These are phyloP conservation scores for Picochlorum sp. DNA, from an alignment of 139 green algal species.

Conservation along the genomic window DNA sequence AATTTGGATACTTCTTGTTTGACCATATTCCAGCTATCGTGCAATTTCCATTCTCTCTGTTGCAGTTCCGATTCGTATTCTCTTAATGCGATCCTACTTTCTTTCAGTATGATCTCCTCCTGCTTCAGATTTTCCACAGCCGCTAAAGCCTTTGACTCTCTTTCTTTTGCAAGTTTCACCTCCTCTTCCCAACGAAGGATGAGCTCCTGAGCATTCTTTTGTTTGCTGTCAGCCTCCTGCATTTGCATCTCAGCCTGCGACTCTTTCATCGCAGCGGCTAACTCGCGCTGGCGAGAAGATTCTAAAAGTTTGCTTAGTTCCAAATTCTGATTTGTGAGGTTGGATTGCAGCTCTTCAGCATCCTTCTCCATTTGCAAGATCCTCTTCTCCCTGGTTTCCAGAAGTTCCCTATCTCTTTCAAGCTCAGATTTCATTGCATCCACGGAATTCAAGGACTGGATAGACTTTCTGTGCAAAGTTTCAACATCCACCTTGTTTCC, in stretches of 20 bases:
- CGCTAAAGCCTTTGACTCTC: conserved; percentile 6
- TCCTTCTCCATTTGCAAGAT: conserved; percentile 20
- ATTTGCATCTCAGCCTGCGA: too few species aligned
- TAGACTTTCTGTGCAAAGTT: conserved; percentile 9
- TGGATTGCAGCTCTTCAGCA: conserved; percentile 18
- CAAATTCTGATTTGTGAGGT: conserved; percentile 9
- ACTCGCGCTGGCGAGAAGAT: too few species aligned
- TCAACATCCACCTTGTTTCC: conserved; percentile 13
- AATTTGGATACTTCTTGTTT: conserved; percentile 27
- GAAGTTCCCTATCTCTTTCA: conserved; percentile 14
- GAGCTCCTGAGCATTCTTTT: too few species aligned
- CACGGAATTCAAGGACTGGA: too few species aligned
- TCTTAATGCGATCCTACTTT: conserved; percentile 16
- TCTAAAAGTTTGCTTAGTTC: conserved; percentile 12
- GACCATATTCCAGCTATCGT: conserved; percentile 30
- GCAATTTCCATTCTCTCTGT: conserved; percentile 33
- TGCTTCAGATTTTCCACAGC: conserved; percentile 14
- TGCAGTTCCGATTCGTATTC: conserved; percentile 31
- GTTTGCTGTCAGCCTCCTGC: too few species aligned
- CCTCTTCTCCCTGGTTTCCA: conserved; percentile 22
- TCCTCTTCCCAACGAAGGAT: conserved; percentile 14
- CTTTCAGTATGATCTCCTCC: conserved; percentile 25
- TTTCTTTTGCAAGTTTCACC: conserved; percentile 5
- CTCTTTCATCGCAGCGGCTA: too few species aligned
- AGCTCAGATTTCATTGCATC: conserved; percentile 13